These are phyloP conservation scores for Penicillium sp. DNA, from an alignment of 2,329 filamentous ascomycete genomes.

Conservation along the genomic window DNA sequence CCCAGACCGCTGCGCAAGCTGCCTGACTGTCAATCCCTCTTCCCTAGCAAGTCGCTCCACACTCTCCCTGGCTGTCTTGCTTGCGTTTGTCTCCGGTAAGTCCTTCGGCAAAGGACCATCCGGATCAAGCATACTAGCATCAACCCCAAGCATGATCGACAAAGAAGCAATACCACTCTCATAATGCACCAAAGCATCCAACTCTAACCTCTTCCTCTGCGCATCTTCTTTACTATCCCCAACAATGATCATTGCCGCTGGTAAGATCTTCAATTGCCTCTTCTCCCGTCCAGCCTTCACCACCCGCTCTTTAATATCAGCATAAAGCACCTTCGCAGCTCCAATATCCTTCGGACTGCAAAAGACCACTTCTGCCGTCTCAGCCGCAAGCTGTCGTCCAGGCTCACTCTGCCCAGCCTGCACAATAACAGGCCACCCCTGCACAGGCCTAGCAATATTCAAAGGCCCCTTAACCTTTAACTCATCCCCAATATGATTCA, in stretches of 20 bases:
- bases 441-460: conserved; percentile 55
- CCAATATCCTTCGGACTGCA: conserved; percentile 51
- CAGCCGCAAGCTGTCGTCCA: conserved; percentile 52
- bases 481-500: conserved; percentile 53
- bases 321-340: conserved; percentile 50
- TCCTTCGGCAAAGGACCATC: conserved; percentile 51
- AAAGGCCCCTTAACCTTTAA: conserved; percentile 51
- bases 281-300: conserved; percentile 47
- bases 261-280: conserved; percentile 53
- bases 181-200: conserved; percentile 56
- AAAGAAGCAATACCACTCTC: conserved; percentile 56
- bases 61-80: conserved; percentile 49
- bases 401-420: conserved; percentile 57
- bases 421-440: conserved; percentile 58
- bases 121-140: conserved; percentile 51
- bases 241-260: conserved; percentile 53
- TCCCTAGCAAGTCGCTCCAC: conserved; percentile 48
- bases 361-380: conserved; percentile 56
- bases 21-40: conserved; percentile 52
- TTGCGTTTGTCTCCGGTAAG: conserved; percentile 56
- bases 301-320: conserved; percentile 53
- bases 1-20: conserved; percentile 53
- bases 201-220: conserved; percentile 47
- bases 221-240: conserved; percentile 54
- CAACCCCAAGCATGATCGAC: conserved; percentile 49